Conservation (phyloP, 202 grass and related monocot genomes). For the Panicum hallii region DNA sequence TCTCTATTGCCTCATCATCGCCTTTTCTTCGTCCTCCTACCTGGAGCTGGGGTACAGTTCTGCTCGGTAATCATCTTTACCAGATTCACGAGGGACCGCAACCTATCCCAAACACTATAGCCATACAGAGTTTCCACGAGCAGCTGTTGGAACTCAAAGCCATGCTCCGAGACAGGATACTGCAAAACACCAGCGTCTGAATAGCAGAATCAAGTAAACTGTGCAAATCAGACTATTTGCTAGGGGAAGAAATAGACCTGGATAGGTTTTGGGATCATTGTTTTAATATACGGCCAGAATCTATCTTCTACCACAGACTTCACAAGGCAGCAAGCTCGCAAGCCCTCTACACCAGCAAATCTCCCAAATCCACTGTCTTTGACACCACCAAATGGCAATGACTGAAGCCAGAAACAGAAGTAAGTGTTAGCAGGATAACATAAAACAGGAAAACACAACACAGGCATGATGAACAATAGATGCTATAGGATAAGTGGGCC, state of each 20-base stretch:
- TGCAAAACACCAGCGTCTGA: constrained; percentile 39
- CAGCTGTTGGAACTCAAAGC: constrained; percentile 90
- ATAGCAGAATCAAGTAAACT: constrained; percentile 33
- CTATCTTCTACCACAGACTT: constrained; percentile 97
- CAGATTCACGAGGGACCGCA: constrained; percentile 71
- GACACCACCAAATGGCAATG: constrained; percentile 95
- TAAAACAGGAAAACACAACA: not conserved
- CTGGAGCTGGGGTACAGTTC: constrained; percentile 41
- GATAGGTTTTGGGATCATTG: constrained; percentile 93
- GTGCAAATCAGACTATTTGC: not conserved
- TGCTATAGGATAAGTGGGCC: not conserved
- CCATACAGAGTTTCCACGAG: constrained; percentile 88
- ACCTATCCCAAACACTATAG: constrained; percentile 82
- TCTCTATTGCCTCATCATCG: constrained; percentile 39
- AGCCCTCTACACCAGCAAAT: constrained; percentile 93
- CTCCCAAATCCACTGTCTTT: constrained; percentile 98
- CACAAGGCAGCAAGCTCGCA: constrained; percentile 94
- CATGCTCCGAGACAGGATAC: constrained; percentile 90
- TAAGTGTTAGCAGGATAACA: constrained; percentile 30
- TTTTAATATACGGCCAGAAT: constrained; percentile 95
- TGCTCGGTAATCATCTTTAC: constrained; percentile 84
- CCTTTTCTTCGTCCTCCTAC: constrained; percentile 53
- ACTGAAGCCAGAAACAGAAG: constrained; percentile 54
- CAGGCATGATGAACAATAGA: not conserved
- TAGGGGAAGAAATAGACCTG: constrained; percentile 58